Base-by-base conservation (phyloP, 2,329 filamentous ascomycete species). In the Alternaria atra region DNA sequence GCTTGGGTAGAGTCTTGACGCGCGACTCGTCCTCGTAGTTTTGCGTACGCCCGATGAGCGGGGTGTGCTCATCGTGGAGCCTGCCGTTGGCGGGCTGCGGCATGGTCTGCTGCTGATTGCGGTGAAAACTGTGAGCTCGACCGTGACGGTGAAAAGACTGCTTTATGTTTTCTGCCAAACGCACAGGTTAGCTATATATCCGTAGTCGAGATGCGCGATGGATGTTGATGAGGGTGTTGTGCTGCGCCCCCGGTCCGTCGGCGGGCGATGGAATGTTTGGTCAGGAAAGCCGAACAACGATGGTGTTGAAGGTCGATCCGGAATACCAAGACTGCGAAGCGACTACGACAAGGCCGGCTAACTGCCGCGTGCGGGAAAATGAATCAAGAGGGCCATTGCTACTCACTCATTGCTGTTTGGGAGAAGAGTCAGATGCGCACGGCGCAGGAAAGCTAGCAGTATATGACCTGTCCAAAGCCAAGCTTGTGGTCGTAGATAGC, bases 111-210 rank as follows among this genome's bases (percentile, higher is more conserved):
- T 62, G 56, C 32, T 60, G 50, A 20, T 51, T 30, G 47, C 53
- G 50, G 34, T 35, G 40, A 29, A 47, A 64, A 56, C 65, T 74
- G 30, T 52, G 47, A 52, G 70, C 61, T 58, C 76, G 73, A 55
- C 66, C 76, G 53, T 68, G 35, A 47, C 69, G 72, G 59, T 76
- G 58, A 65, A 78, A 78, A 48, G 76, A 63, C 51, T 68, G 58
- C 65, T 67, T 79, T 69, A 78, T 75, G 65, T 68, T 69, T 71
- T 72, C 75, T 72, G 58, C 55, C 58, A 63, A 58, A 68, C 53
- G 69, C 46, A 10, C 40, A 17, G 34, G 42, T 64, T 52, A 64
- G 61, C 39, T 34, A 55, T 51, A 20, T 43, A 17, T 59, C 8
- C n/a, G 30, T 35, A 23, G 58, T 25, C n/a, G 15, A 43, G 52